Evolutionary conservation across 2,329 filamentous ascomycete species (phyloP).

Genomic region (Aureobasidium sp.): DNA sequence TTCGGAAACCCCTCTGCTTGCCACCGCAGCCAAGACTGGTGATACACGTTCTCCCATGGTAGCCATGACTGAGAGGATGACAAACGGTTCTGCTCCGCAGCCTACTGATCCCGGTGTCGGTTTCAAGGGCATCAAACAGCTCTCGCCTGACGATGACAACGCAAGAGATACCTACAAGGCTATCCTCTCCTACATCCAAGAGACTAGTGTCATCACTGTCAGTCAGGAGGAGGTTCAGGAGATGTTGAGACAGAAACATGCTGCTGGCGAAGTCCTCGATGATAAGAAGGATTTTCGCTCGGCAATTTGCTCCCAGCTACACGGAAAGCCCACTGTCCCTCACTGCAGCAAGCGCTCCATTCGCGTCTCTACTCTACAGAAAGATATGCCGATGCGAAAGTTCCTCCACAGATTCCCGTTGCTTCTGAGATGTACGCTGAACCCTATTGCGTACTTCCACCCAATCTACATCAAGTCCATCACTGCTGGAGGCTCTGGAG

Average conservation of each 20-base stretch:
- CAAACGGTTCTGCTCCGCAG: slow-evolving; percentile 31
- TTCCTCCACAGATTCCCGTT: slow-evolving; percentile 44
- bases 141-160: slow-evolving; percentile 37
- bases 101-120: slow-evolving; percentile 29
- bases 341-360: slow-evolving; percentile 43
- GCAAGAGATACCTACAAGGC: slow-evolving; percentile 36
- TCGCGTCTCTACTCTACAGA: slow-evolving; percentile 40
- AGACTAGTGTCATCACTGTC: slow-evolving; percentile 28
- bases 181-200: slow-evolving; percentile 33
- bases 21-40: slow-evolving; percentile 30
- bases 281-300: slow-evolving; percentile 40
- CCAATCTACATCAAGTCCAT: slow-evolving; percentile 43
- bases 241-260: slow-evolving; percentile 20
- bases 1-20: slow-evolving; percentile 37
- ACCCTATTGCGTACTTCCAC: slow-evolving; percentile 44
- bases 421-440: slow-evolving; percentile 40
- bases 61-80: slow-evolving; percentile 27
- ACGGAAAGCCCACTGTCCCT: slow-evolving; percentile 39
- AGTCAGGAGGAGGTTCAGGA: slow-evolving; percentile 13
- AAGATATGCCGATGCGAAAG: slow-evolving; percentile 30
- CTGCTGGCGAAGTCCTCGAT: slow-evolving; percentile 28
- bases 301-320: slow-evolving; percentile 41
- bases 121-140: slow-evolving; percentile 32
- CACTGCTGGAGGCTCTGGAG: slow-evolving; percentile 41
- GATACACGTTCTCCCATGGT: slow-evolving; percentile 6